Evolutionary conservation across 768 basidiomycete species (phyloP).

Genomic region (Lyophyllum decastes): DNA sequence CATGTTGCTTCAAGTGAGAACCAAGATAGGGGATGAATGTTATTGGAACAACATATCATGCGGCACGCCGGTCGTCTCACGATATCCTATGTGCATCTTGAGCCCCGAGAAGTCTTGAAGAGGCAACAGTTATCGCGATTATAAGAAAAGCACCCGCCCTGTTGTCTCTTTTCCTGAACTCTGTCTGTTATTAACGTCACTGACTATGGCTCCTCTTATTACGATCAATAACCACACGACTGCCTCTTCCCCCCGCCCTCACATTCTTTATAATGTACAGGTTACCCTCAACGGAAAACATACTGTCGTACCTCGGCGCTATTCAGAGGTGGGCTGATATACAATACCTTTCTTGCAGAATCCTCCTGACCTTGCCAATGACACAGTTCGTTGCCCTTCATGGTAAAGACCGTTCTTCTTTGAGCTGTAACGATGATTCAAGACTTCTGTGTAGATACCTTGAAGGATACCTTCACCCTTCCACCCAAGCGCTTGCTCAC

Average conservation of each 20-base stretch:
- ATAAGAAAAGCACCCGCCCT: not conserved
- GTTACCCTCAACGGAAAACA: constrained; percentile 32
- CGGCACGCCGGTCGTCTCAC: not conserved
- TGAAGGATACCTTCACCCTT: constrained; percentile 40
- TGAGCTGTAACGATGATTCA: not conserved
- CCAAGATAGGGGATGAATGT: not conserved
- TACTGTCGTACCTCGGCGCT: constrained; percentile 32
- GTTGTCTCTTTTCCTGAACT: not conserved
- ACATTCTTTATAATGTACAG: constrained; percentile 46
- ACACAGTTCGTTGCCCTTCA: constrained; percentile 41
- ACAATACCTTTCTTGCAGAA: not conserved
- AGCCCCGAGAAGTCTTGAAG: constrained; percentile 1
- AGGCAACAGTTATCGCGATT: not conserved
- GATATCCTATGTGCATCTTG: not conserved
- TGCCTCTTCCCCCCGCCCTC: constrained; percentile 46
- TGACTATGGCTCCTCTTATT: constrained; percentile 24
- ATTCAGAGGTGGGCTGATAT: constrained; percentile 41
- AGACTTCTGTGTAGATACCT: constrained; percentile 20
- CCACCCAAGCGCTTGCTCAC: constrained; percentile 53
- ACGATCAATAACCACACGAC: constrained; percentile 46
- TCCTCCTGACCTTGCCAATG: not conserved
- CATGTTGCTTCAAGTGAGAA: not conserved
- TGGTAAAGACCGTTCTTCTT: constrained; percentile 9
- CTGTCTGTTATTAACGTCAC: not conserved
- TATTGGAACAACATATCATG: not conserved